A percentile compares a stretch with the other conserved stretches of the same genome.
Evolutionary conservation across 2,329 filamentous ascomycete genomes (phyloP).

Genomic region (Aspergillus udagawae): DNA sequence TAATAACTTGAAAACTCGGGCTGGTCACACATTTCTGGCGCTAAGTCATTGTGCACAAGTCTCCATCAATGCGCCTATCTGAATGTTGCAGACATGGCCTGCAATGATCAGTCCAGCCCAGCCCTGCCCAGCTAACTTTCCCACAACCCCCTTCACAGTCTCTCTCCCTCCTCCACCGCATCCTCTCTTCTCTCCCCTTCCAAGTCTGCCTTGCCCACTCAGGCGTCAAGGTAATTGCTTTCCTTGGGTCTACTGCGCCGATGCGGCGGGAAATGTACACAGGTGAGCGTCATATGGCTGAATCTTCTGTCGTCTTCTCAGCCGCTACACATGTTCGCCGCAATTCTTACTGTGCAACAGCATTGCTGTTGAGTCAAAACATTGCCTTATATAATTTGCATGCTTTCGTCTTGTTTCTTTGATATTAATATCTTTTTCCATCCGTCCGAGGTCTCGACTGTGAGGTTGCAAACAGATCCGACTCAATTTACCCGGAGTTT

Average conservation of each 20-base stretch:
- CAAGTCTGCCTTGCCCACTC: constrained; percentile 36
- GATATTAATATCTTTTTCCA: constrained; percentile 4
- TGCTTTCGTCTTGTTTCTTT: background rate
- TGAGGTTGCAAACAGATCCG: constrained; percentile 2
- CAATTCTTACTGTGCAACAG: constrained; percentile 17
- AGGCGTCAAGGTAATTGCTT: constrained; percentile 26
- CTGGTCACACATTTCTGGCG: constrained; percentile 26
- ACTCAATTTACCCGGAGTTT: background rate
- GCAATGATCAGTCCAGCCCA: constrained; percentile 22
- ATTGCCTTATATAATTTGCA: constrained; percentile 23
- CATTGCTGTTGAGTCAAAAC: constrained; percentile 17
- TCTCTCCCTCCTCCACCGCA: constrained; percentile 19
- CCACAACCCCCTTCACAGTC: constrained; percentile 9
- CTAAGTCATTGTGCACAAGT: constrained; percentile 26
- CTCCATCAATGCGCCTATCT: constrained; percentile 21
- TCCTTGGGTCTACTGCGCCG: constrained; percentile 21
- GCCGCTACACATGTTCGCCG: constrained; percentile 26
- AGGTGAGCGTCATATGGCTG: constrained; percentile 24
- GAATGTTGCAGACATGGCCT: constrained; percentile 25
- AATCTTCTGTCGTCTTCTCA: constrained; percentile 19
- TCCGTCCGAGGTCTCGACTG: constrained; percentile 6
- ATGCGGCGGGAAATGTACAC: constrained; percentile 24
- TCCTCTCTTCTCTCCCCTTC: constrained; percentile 19
- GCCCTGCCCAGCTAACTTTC: constrained; percentile 16
- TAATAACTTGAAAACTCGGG: constrained; percentile 19